These are phyloP conservation scores for Lippia alba DNA, from an alignment of 305 asterid genomes.

Conservation along the genomic window DNA sequence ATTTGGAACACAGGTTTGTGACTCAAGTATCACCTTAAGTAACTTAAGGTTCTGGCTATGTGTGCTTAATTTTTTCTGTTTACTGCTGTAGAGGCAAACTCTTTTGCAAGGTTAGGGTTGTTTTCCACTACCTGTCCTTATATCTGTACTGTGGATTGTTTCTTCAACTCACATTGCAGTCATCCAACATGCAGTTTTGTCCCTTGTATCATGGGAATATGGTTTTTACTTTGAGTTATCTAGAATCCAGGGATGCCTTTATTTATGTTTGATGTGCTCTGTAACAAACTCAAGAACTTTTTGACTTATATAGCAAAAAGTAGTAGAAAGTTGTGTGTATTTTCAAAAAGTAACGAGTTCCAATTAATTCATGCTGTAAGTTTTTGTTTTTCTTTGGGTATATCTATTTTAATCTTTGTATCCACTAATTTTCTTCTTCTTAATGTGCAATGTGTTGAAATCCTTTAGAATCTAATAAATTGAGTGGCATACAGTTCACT, in stretches of 20 bases:
- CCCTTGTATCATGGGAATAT: not conserved
- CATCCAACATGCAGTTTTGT: constrained; percentile 13
- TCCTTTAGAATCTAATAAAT: constrained; percentile 17
- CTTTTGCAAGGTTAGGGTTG: not conserved
- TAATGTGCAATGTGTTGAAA: constrained; percentile 16
- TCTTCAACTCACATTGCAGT: constrained; percentile 10
- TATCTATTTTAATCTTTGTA: constrained; percentile 8
- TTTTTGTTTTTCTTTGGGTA: not conserved
- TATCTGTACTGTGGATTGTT: constrained; percentile 1
- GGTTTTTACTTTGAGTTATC: constrained; percentile 21
- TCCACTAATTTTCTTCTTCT: constrained; percentile 21
- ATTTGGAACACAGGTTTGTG: constrained; percentile 81
- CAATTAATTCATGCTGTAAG: not conserved
- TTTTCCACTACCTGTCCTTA: not conserved
- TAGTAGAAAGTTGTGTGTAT: not conserved
- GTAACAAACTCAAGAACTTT: constrained; percentile 9
- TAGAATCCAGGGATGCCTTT: constrained; percentile 15
- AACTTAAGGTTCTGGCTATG: not conserved
- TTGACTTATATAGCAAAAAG: constrained; percentile 4
- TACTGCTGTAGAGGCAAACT: constrained; percentile 11
- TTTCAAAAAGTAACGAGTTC: not conserved
- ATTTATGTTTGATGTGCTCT: constrained; percentile 16
- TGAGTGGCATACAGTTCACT: constrained; percentile 61
- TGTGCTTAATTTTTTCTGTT: constrained; percentile 10
- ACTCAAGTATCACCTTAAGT: constrained; percentile 18